Conservation (phyloP, 1,284 basidiomycete genomes). For the Clitocybe nebularis region DNA sequence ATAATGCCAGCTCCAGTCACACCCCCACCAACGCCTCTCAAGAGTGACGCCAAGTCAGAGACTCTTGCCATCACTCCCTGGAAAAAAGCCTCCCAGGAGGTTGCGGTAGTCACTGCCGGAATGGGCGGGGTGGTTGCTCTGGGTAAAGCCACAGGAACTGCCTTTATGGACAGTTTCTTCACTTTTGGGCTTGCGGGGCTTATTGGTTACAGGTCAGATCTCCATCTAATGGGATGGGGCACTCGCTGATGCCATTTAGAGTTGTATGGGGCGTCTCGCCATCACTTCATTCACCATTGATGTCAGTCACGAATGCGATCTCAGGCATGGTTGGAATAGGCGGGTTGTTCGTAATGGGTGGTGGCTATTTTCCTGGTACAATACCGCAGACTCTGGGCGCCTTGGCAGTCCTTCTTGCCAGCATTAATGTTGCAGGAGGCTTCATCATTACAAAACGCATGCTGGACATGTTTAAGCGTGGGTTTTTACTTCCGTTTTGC, state of each 20-base stretch:
- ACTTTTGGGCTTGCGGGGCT: constrained; percentile 80
- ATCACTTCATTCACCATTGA: constrained; percentile 77
- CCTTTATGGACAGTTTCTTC: constrained; percentile 84
- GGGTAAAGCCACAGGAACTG: constrained; percentile 72
- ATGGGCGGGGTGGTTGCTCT: constrained; percentile 71
- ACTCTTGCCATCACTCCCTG: constrained; percentile 72
- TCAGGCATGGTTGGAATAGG: constrained; percentile 83
- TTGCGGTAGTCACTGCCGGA: constrained; percentile 66
- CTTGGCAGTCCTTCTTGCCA: constrained; percentile 75
- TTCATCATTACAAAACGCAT: constrained; percentile 84
- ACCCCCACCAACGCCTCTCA: constrained; percentile 46
- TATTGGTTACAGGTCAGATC: constrained; percentile 60
- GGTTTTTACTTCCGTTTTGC: constrained; percentile 17
- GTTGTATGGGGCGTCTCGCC: constrained; percentile 87
- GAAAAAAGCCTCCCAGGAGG: constrained; percentile 74
- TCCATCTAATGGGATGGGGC: neutral
- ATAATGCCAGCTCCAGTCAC: constrained; percentile 55
- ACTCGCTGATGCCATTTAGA: constrained; percentile 27
- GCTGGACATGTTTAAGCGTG: constrained; percentile 88
- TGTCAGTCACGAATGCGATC: constrained; percentile 84
- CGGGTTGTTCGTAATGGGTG: constrained; percentile 85
- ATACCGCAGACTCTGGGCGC: constrained; percentile 77
- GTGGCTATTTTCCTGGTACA: constrained; percentile 77
- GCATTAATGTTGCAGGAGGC: constrained; percentile 81
- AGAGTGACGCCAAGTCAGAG: constrained; percentile 48